phyloP scores from a whole-genome alignment of 768 basidiomycete genomes.

The Imleria badia region DNA sequence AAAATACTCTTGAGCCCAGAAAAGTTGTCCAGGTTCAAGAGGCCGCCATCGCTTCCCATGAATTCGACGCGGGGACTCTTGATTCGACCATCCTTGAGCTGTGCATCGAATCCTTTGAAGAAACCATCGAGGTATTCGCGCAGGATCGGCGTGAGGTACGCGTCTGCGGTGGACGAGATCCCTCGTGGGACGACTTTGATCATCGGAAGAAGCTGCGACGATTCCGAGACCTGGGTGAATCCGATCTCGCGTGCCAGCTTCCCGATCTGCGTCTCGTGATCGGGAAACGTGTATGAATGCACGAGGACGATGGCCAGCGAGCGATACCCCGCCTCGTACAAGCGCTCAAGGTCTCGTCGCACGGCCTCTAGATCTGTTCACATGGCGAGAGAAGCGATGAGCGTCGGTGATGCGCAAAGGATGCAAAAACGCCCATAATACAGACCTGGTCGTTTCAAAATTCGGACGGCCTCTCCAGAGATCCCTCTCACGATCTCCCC shows the following conservation, averaged over 20 bases:
- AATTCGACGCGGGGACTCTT: conserved; percentile 81
- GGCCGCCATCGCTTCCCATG: conserved; percentile 92
- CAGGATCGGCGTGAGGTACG: conserved; percentile 91
- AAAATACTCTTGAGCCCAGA: conserved; percentile 92
- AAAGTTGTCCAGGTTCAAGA: conserved; percentile 79
- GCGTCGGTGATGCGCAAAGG: not conserved
- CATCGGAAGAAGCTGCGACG: conserved; percentile 86
- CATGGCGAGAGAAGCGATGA: not conserved
- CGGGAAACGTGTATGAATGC: conserved; percentile 90
- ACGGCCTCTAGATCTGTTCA: conserved; percentile 51
- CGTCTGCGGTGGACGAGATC: conserved; percentile 90
- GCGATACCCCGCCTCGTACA: conserved; percentile 82
- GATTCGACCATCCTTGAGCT: conserved; percentile 58
- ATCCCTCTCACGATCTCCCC: conserved; percentile 80
- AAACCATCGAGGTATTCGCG: conserved; percentile 86
- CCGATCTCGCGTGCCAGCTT: conserved; percentile 73
- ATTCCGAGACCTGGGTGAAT: conserved; percentile 89
- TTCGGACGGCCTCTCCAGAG: conserved; percentile 86
- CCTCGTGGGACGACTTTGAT: conserved; percentile 96
- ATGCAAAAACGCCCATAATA: too few species aligned
- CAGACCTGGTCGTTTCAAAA: conserved; percentile 67
- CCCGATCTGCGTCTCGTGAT: conserved; percentile 78
- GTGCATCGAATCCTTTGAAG: conserved; percentile 82
- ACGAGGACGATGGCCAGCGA: conserved; percentile 87
- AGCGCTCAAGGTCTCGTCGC: conserved; percentile 58